Base-by-base conservation (phyloP, 2,329 filamentous ascomycete genomes). In the Nannizziopsis arthrosporioides region DNA sequence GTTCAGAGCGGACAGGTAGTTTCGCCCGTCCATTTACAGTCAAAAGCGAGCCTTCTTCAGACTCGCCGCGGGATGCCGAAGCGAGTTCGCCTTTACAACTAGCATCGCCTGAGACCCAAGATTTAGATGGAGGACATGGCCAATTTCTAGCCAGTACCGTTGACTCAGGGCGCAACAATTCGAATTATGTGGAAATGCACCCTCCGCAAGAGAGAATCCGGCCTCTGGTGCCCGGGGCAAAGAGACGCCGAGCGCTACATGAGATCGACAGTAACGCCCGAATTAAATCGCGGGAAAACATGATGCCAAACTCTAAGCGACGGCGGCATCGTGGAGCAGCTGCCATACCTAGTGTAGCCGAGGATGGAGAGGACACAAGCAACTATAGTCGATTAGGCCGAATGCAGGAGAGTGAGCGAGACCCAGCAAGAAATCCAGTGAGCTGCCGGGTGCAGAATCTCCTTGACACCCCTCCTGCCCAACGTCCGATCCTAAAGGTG, bases 41-140 rank as follows among this genome's bases (percentile, higher is more conserved):
- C 18, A 69, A 69, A 53, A 60, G 58, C 44, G 66, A 70, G 51
- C 53, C 56, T 12, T 44, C 58, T 18, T 63, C 63, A 32, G 65
- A 63, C 35, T 65, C 63, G 48, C 60, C 63, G 22, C 9, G 58
- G n/a, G 53, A 44, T 9, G 30, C 30, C 3, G 27, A 34, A 12
- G 19, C 12, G 1, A 45, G 17, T 10, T 47, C 44, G 10, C 44
- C 37, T 40, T 17, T 54, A 49, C 17, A 41, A 48, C 41, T 54
- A 5, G 19, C 51, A 40, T 66, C 70, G 0, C 68, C 75, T 36
- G 78, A 80, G 44, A 82, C 77, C 47, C 69, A 82, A 44, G 80
- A 84, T 57, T 67, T 83, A 9, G 75, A 79, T 56, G 68, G 73
- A 37, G 63, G 31, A 37, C 9, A 30, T 5, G 17, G 4, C 10